Conservation (phyloP, 2,329 filamentous ascomycete species). For the Knoxdaviesia capensis region DNA sequence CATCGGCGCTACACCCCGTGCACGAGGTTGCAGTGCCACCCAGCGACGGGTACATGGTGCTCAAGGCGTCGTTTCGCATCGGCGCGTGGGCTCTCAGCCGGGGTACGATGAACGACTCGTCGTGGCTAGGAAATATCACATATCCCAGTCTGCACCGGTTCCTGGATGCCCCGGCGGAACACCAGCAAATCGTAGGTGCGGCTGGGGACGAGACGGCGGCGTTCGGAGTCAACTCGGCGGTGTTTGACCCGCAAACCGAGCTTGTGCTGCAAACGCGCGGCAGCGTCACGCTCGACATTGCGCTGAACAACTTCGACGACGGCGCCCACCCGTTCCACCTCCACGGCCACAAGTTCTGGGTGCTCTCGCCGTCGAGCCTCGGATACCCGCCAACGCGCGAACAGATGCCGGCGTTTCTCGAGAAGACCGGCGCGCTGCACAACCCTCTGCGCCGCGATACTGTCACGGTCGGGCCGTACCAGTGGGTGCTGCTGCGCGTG, state of each 20-base stretch:
- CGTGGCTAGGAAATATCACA: conserved; percentile 20
- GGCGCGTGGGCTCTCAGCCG: conserved; percentile 29
- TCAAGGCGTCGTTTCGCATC: conserved; percentile 34
- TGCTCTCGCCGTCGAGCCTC: conserved; percentile 12
- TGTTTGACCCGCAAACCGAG: conserved; percentile 12
- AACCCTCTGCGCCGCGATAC: conserved; percentile 20
- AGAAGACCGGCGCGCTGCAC: conserved; percentile 7
- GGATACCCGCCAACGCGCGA: conserved; percentile 14
- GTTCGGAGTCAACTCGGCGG: conserved; percentile 11
- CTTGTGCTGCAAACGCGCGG: conserved; percentile 29
- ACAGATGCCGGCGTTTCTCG: conserved; percentile 9
- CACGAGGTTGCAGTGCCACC: conserved; percentile 15
- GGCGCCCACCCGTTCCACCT: conserved; percentile 23
- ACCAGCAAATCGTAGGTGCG: conserved; percentile 3
- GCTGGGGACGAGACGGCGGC: background rate
- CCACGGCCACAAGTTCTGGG: conserved; percentile 33
- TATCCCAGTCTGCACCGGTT: conserved; percentile 16
- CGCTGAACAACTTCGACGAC: conserved; percentile 15
- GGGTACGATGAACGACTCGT: conserved; percentile 32
- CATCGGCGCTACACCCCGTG: conserved; percentile 20
- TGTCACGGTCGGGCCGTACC: conserved; percentile 29
- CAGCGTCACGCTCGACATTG: conserved; percentile 20
- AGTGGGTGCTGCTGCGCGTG: conserved; percentile 32
- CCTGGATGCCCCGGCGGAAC: conserved; percentile 7
- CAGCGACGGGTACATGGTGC: conserved; percentile 18